These are phyloP conservation scores for Fusarium sp. DNA, from an alignment of 2,329 filamentous ascomycete species.

Conservation along the genomic window DNA sequence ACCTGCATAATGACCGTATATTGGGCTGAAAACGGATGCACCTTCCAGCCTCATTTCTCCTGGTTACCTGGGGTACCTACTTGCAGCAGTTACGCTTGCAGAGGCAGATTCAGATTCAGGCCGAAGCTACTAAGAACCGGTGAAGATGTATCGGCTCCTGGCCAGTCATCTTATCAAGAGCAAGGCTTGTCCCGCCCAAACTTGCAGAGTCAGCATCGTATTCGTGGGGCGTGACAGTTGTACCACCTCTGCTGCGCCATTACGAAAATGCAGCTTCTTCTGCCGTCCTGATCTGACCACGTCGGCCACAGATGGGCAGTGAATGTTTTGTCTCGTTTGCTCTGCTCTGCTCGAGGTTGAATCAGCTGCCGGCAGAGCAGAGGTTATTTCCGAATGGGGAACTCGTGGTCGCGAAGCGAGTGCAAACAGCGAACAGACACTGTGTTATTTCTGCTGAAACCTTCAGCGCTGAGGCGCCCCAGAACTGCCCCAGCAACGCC, in stretches of 20 bases:
- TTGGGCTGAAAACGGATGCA: not conserved
- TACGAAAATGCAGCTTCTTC: constrained; percentile 16
- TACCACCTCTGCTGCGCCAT: constrained; percentile 30
- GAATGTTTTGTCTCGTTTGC: constrained; percentile 8
- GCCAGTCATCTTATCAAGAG: constrained; percentile 17
- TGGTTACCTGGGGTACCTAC: not conserved
- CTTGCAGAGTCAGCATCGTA: constrained; percentile 36
- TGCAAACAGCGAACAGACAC: constrained; percentile 13
- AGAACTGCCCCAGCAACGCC: constrained; percentile 27
- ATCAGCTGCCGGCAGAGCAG: constrained; percentile 4
- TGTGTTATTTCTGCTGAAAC: constrained; percentile 13
- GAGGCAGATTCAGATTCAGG: not conserved
- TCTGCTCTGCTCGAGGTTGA: not conserved
- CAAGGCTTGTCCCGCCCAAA: constrained; percentile 19
- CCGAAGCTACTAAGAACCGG: constrained; percentile 10
- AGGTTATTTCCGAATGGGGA: constrained; percentile 3
- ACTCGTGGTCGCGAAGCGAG: not conserved
- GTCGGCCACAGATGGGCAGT: constrained; percentile 9
- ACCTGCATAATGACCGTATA: not conserved
- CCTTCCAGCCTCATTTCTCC: constrained; percentile 8
- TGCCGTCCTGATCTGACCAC: constrained; percentile 11
- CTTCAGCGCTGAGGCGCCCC: constrained; percentile 7
- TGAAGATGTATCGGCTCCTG: constrained; percentile 12
- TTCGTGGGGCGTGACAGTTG: constrained; percentile 25
- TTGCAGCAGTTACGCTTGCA: not conserved